Evolutionary conservation across 2,329 filamentous ascomycete species (phyloP), one percentile per base, ranked within the genome.

Genomic region (Alternaria sp.): DNA sequence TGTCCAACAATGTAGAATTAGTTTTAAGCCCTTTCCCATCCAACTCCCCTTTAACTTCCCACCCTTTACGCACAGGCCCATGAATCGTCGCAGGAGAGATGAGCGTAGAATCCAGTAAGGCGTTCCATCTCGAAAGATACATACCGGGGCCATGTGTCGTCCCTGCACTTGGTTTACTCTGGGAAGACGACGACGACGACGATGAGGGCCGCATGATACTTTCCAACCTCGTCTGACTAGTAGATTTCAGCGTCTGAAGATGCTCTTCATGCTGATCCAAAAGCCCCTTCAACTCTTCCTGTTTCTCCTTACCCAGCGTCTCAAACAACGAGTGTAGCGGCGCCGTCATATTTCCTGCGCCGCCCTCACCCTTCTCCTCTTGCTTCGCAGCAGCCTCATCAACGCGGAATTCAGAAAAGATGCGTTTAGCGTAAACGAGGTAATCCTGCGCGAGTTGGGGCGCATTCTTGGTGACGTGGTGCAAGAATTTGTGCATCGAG

Each of bases 101-200:
- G 46, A 84, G 75, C 0, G 91, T 91, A n/a, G 84, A 81, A 72
- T 93, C 89, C 3, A 94, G 81, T 7, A 93, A 81, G 1, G 85
- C 81, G 73, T 93, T 89, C 91, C 91, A 94, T 51, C 88, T 85
- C 1, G 86, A 83, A 24, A 93, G 84, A 71, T 91, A 94, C 47
- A 90, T 86, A 1, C 91, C 91, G 0, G 91, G 91, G 0, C 90
- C 91, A 24, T 82, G 83, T 54, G 85, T 84, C 36, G 80, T 81
- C 1, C 38, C 38, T 12, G 4, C 36, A 4, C 7, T 20, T 4
- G n/a, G 75, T 71, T 14, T 53, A 55, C 16, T 36, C 4, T 59
- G 47, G 16, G 32, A 36, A 14, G 32, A 36, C 4, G 28, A 36
- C 6, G 66, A 62, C 6, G 66, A 62, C 6, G 51, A 62, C 6